Evolutionary conservation across 306 rosid species (phyloP), one percentile per base, ranked within the genome.

Genomic region (Abrus precatorius): DNA sequence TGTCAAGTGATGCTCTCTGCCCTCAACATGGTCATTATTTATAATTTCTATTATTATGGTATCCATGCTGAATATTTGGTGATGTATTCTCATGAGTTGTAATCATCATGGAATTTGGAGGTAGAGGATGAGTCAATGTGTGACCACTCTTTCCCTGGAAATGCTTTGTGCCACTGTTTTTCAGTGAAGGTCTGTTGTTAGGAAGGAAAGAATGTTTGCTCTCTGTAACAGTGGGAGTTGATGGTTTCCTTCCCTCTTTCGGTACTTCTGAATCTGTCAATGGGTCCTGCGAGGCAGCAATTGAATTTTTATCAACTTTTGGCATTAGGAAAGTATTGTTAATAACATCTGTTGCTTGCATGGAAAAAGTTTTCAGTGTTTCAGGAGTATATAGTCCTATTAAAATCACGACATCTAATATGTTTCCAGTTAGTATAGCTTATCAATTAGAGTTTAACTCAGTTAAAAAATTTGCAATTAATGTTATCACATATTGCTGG

Each of bases 21-120:
- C 80, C 5, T 70, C 82, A 69, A 60, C 55, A 55, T 56, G n/a
- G 11, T 55, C 40, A 59, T 33, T 34, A 73, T 47, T 72, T 76
- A 80, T 43, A 65, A 30, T 30, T 62, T 61, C 67, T 77, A 54
- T 57, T 52, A 72, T 28, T 47, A 33, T 61, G 79, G 59, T 67
- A 83, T 69, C 78, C 55, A 82, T n/a, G 75, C 83, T 83, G 94
- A 88, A 95, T 89, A 74, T 92, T 93, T 82, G 99, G 99, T 53
- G 97, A 89, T 33, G 78, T 79, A 70, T 93, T 95, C 91, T 95
- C 97, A 44, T 64, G 92, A 81, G 86, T 34, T 14, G 74, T 2
- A 45, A 75, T 47, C 12, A 30, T 73, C 85, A 71, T 88, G 68
- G 92, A 80, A 63, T 71, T 85, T 76, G 92, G 74, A 63, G 84